Evolutionary conservation across 805 yeast species (phyloP).

Genomic region (Lipomyces japonicus): DNA sequence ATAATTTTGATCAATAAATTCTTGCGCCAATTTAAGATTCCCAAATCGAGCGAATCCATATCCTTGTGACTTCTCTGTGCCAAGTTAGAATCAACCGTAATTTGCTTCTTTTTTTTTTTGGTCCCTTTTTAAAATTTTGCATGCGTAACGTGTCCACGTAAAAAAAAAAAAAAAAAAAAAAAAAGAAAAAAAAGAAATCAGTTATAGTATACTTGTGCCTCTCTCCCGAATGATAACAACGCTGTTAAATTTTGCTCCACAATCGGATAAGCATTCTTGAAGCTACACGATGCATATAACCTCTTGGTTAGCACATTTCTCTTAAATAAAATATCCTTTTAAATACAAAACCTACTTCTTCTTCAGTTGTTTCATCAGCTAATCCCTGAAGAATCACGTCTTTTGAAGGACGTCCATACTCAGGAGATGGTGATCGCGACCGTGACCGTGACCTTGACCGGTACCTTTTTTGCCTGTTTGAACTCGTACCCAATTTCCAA

Average conservation of each 20-base stretch:
- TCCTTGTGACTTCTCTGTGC: constrained; percentile 9
- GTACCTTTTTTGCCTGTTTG: neutral
- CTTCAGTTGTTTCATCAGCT: constrained; percentile 5
- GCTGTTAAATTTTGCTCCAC: constrained; percentile 5
- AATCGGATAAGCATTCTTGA: neutral
- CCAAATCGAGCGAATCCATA: constrained; percentile 19
- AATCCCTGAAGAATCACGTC: constrained; percentile 2
- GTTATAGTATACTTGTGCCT: constrained; percentile 9
- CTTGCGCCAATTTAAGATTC: constrained; percentile 4
- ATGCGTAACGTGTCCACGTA: neutral
- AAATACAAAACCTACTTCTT: constrained; percentile 2
- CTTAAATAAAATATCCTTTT: neutral
- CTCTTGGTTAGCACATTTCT: neutral
- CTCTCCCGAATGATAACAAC: constrained; percentile 20
- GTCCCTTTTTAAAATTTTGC: no score
- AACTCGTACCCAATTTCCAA: no score
- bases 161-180: no score
- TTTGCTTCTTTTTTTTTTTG: neutral
- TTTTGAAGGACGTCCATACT: constrained; percentile 1
- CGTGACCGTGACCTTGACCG: constrained; percentile 2
- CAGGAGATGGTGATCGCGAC: constrained; percentile 8
- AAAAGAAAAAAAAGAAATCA: neutral
- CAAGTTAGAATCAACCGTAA: neutral
- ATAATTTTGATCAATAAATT: constrained; percentile 7
- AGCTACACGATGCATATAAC: constrained; percentile 1